phyloP scores from a whole-genome alignment of 83 land plant species.

The Picea abies region DNA sequence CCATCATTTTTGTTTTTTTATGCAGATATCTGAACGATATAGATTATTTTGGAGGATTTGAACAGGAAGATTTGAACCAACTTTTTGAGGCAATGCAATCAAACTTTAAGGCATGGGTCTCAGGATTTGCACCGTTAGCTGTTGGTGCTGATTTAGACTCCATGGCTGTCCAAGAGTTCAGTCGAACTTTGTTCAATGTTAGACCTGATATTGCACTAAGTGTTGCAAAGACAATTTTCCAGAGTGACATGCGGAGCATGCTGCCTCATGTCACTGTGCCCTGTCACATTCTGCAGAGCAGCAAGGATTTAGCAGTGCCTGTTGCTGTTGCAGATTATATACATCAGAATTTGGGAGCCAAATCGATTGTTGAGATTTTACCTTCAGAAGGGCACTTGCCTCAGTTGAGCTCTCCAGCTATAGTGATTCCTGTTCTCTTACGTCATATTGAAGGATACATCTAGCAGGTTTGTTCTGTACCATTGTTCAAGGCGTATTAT shows the following conservation, averaged over 20 bases:
- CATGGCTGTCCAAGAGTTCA: conserved; percentile 90
- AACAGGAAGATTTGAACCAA: conserved; percentile 88
- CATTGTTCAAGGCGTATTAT: too few species aligned
- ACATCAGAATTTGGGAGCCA: conserved; percentile 71
- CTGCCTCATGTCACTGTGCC: conserved; percentile 75
- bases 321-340: conserved; percentile 87
- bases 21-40: conserved; percentile 84
- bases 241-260: conserved; percentile 68
- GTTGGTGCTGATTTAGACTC: conserved; percentile 97
- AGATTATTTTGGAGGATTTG: conserved; percentile 94
- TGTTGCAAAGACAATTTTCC: conserved; percentile 80
- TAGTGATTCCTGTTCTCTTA: conserved; percentile 71
- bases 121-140: conserved; percentile 90
- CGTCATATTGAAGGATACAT: conserved; percentile 49
- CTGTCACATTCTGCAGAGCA: conserved; percentile 93
- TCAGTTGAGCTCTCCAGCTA: conserved; percentile 89
- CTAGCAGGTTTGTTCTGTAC: not conserved
- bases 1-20: not conserved
- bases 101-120: conserved; percentile 94
- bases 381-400: conserved; percentile 90
- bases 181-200: conserved; percentile 89
- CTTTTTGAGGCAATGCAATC: conserved; percentile 84
- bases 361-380: conserved; percentile 86
- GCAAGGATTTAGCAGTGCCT: conserved; percentile 92
- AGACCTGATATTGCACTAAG: conserved; percentile 92